Percentiles rank a stretch among this genome's conserved stretches.
Conservation (phyloP, 352 stramenopile species). For the Globisporangium okanoganense region DNA sequence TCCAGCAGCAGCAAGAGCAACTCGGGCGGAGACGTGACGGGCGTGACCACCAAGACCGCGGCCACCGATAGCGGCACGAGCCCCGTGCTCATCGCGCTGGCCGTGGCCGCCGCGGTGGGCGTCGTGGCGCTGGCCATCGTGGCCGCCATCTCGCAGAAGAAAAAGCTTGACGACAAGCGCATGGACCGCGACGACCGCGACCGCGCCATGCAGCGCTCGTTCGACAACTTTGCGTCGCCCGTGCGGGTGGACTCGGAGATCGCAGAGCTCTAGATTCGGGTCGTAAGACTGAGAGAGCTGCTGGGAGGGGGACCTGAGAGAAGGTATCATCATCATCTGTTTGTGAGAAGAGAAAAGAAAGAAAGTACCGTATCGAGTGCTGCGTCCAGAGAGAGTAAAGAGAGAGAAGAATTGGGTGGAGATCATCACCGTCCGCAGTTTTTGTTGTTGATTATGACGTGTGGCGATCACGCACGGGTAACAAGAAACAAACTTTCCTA, state of each 20-base stretch:
- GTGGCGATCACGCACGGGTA: too few relatives aligned
- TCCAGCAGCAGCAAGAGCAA: not conserved
- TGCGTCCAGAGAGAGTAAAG: not conserved
- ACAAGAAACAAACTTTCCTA: too few relatives aligned
- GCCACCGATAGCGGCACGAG: slow-evolving; percentile 7
- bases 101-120: slow-evolving; percentile 8
- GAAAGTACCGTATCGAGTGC: not conserved
- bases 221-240: slow-evolving; percentile 18
- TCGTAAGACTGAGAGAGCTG: not conserved
- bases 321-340: slow-evolving; percentile 7
- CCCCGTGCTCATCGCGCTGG: slow-evolving; percentile 18
- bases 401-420: not conserved
- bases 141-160: slow-evolving; percentile 14
- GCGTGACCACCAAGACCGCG: slow-evolving; percentile 11
- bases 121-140: slow-evolving; percentile 14
- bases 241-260: slow-evolving; percentile 16
- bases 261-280: slow-evolving; percentile 10
- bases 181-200: slow-evolving; percentile 9
- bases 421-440: not conserved
- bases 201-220: slow-evolving; percentile 11
- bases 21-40: not conserved
- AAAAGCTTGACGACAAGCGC: slow-evolving; percentile 24
- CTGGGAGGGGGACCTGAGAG: not conserved
- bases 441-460: not conserved
- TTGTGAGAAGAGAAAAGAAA: not conserved